Conservation (phyloP, 2,329 filamentous ascomycete genomes). For the Verruconis gallopava region DNA sequence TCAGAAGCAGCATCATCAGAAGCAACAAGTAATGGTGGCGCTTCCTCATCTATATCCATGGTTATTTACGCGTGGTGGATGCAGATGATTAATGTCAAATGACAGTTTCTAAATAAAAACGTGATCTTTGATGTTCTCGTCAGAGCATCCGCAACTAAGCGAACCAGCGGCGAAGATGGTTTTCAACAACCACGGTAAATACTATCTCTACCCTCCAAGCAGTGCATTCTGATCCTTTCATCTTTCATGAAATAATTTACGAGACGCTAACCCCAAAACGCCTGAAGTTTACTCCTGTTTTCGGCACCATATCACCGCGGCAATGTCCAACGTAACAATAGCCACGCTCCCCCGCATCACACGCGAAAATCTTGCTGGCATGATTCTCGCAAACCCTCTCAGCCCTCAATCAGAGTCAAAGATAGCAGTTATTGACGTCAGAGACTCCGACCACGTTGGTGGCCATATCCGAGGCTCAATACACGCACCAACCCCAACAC, state of each 20-base stretch:
- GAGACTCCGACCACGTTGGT: slow-evolving; percentile 80
- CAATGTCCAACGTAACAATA: slow-evolving; percentile 44
- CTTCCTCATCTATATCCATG: slow-evolving; percentile 46
- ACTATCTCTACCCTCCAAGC: not conserved
- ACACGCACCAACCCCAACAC: slow-evolving; percentile 59
- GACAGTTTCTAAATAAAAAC: too few species aligned
- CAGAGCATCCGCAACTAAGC: too few species aligned
- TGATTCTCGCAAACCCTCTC: slow-evolving; percentile 33
- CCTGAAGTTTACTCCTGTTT: not conserved
- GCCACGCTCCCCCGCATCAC: slow-evolving; percentile 53
- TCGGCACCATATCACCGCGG: not conserved
- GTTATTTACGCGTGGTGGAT: too few species aligned
- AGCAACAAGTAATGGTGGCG: slow-evolving; percentile 49
- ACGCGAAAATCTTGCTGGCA: slow-evolving; percentile 52
- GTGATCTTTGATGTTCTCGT: too few species aligned
- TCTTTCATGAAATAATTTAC: too few species aligned
- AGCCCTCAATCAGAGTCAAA: slow-evolving; percentile 7
- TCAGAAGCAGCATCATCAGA: slow-evolving; percentile 27
- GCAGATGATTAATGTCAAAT: too few species aligned
- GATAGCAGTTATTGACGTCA: slow-evolving; percentile 75
- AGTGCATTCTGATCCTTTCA: not conserved
- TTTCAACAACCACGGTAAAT: not conserved
- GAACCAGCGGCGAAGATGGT: too few species aligned
- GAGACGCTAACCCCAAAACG: too few species aligned
- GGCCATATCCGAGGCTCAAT: slow-evolving; percentile 71